Evolutionary conservation across 306 rosid species (phyloP).

Genomic region (Trichosanthes cucumerina): DNA sequence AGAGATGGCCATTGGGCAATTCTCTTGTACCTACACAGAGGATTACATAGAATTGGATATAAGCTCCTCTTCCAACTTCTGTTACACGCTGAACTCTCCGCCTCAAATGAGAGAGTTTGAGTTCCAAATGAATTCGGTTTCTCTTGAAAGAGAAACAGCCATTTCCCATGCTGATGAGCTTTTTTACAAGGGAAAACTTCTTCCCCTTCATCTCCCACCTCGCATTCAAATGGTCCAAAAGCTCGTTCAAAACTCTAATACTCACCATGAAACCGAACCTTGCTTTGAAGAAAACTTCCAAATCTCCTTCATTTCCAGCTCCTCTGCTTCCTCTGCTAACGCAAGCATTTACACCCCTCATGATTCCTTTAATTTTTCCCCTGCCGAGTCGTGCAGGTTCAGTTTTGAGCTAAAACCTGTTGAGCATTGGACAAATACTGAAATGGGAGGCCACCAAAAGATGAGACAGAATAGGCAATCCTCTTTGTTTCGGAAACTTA

Average conservation of each 20-base stretch:
- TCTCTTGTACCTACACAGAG: conserved; percentile 9
- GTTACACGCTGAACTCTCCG: conserved; percentile 34
- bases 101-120: conserved; percentile 73
- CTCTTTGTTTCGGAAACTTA: conserved; percentile 44
- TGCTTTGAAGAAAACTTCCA: neutral
- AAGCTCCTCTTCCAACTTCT: conserved; percentile 28
- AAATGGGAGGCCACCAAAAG: conserved; percentile 21
- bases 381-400: conserved; percentile 62
- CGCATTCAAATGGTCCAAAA: conserved; percentile 79
- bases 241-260: conserved; percentile 31
- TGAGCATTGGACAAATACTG: conserved; percentile 28
- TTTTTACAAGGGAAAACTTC: conserved; percentile 88
- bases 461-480: conserved; percentile 55
- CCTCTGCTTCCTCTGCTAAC: conserved; percentile 25
- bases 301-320: conserved; percentile 21
- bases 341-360: conserved; percentile 26
- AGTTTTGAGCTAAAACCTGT: conserved; percentile 53
- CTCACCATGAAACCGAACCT: neutral
- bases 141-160: conserved; percentile 24
- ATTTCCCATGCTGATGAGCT: conserved; percentile 88
- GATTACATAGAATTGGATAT: conserved; percentile 11
- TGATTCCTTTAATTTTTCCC: conserved; percentile 22
- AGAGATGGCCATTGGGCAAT: conserved; percentile 11
- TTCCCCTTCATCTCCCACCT: conserved; percentile 93
- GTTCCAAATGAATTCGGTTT: conserved; percentile 60